Percentiles rank a stretch among this genome's conserved stretches.
Evolutionary conservation across 306 rosid species (phyloP).

Genomic region (Gastrolobium bilobum): DNA sequence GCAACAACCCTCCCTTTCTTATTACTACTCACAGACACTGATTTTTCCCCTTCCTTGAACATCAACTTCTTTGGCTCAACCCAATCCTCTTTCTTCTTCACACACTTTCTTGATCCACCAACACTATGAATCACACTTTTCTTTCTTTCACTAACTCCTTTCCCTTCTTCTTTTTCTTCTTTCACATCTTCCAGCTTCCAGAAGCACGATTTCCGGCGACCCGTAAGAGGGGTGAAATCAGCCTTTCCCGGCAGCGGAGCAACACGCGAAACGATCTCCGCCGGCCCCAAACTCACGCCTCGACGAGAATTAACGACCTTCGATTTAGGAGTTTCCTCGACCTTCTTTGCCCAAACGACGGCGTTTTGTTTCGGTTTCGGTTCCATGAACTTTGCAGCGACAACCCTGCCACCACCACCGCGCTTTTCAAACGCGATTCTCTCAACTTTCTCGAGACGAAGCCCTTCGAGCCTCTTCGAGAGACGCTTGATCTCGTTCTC

Average conservation of each 20-base stretch:
- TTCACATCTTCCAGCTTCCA: slow-evolving; percentile 72
- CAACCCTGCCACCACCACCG: slow-evolving; percentile 1
- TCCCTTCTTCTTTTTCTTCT: slow-evolving; percentile 49
- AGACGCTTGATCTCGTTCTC: slow-evolving; percentile 47
- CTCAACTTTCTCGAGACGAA: slow-evolving; percentile 39
- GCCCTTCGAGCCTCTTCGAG: slow-evolving; percentile 33
- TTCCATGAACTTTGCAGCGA: slow-evolving; percentile 52
- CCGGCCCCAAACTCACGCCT: slow-evolving; percentile 85
- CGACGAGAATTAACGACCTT: slow-evolving; percentile 52
- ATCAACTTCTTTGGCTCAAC: slow-evolving; percentile 77
- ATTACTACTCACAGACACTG: slow-evolving; percentile 34
- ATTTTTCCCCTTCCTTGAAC: slow-evolving; percentile 74
- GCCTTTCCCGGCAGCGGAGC: slow-evolving; percentile 52
- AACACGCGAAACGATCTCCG: slow-evolving; percentile 58
- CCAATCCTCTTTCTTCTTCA: slow-evolving; percentile 64
- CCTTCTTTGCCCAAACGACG: slow-evolving; percentile 44
- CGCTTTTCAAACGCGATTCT: slow-evolving; percentile 35
- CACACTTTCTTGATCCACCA: slow-evolving; percentile 53
- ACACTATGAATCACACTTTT: slow-evolving; percentile 56
- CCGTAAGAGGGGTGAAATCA: slow-evolving; percentile 6
- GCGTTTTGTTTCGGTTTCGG: slow-evolving; percentile 52
- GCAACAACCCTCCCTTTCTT: slow-evolving; percentile 87
- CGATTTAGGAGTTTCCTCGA: slow-evolving; percentile 53
- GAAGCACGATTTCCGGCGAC: slow-evolving; percentile 82
- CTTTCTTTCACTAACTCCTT: slow-evolving; percentile 57